Base-by-base conservation (phyloP, 1,284 basidiomycete genomes). In the Kwoniella shivajii region DNA sequence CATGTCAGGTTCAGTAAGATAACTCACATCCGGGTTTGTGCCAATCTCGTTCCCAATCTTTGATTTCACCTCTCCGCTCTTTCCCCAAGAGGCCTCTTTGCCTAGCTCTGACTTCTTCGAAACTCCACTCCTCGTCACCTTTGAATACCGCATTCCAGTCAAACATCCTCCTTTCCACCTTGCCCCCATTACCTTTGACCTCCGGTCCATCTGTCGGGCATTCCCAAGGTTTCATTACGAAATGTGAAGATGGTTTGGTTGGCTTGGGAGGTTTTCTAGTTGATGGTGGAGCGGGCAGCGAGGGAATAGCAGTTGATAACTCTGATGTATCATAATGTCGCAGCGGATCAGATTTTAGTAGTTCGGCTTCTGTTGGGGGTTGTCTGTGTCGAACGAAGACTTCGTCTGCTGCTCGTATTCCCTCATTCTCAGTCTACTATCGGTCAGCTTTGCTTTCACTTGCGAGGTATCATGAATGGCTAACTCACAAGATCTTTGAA, bases 321-420 rank as follows among this genome's bases (percentile, higher is more conserved):
- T 55, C 46, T 14, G 63, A 60, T 52, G 69, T 67, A 61, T 72
- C 66, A 61, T 65, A 69, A 65, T 84, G 82, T 65, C 83, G 83
- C 63, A 85, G 80, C 9, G 85, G 86, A 60, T 84, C 81, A 18
- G 79, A 75, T 44, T 83, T 84, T 22, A 86, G 80, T 1, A 75
- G 59, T 48, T 83, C 81, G 2, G 80, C 77, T 58, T 82, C 81
- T 9, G 72, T 71, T 0, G 69, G 68, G 0, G 72, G 69, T 34
- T 63, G 57, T 42, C 66, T 74, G 7, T 68, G 57, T 4, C 75
- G 67, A 0, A 72, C 60, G 50, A 80, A 77, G 18, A 78, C 73
- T 30, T 80, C 78, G n/a, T 70, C 69, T 26, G 68, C 61, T 6
- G 67, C 42, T 57, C 68, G 57, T 39, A 72, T 56, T 38, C 69